phyloP scores from a whole-genome alignment of 768 basidiomycete genomes.

The Goffeauzyma gilvescens region DNA sequence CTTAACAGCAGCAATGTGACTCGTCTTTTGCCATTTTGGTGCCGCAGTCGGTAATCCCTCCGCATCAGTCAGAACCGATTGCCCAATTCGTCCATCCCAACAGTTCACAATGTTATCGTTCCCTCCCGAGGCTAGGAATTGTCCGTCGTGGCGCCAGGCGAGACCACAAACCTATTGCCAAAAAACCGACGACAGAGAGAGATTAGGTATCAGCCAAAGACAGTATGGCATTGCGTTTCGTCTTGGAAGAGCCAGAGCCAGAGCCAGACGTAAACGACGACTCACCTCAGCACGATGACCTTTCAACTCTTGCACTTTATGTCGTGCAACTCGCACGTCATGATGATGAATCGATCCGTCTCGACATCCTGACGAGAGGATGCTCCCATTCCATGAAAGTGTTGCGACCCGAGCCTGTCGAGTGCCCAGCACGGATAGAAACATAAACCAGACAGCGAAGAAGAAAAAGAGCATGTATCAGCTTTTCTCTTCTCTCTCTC shows the following conservation, averaged over 20 bases:
- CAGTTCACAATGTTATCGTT: slow-evolving; percentile 97
- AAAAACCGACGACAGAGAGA: not conserved
- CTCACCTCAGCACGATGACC: slow-evolving; percentile 76
- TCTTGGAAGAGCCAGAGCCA: not conserved
- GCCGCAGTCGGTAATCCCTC: slow-evolving; percentile 21
- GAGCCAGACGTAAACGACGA: too few species aligned
- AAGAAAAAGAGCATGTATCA: not conserved
- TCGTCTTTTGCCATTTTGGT: slow-evolving; percentile 75
- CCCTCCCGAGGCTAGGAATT: slow-evolving; percentile 79
- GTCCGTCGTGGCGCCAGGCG: slow-evolving; percentile 67
- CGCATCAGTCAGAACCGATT: slow-evolving; percentile 23
- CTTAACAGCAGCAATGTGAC: slow-evolving; percentile 64
- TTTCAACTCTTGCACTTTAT: slow-evolving; percentile 73
- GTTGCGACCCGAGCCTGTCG: slow-evolving; percentile 55
- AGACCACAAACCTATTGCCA: slow-evolving; percentile 46
- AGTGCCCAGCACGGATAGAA: not conserved
- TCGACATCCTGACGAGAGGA: slow-evolving; percentile 69
- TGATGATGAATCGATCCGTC: slow-evolving; percentile 95
- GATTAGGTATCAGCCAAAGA: not conserved
- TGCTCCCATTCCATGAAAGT: slow-evolving; percentile 69
- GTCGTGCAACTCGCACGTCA: slow-evolving; percentile 68
- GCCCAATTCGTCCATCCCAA: slow-evolving; percentile 48
- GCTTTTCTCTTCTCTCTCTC: too few species aligned
- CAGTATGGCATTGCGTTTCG: too few species aligned
- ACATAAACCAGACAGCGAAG: not conserved